phyloP scores from a whole-genome alignment of 495 filamentous ascomycete species.

The Hypoxylon trugodes region DNA sequence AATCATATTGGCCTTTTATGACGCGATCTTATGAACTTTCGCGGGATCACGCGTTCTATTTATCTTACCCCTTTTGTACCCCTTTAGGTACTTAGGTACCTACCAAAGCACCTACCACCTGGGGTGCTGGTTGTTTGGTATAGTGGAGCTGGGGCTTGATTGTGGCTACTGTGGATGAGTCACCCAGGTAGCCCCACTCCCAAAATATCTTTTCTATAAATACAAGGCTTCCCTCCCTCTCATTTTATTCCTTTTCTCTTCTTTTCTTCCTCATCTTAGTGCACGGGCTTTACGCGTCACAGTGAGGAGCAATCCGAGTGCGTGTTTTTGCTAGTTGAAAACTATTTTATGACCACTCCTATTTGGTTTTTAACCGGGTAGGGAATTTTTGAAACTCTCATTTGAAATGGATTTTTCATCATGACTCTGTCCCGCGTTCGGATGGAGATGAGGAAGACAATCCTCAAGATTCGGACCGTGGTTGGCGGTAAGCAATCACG shows the following conservation, averaged over 20 bases:
- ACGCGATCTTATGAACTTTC: background rate
- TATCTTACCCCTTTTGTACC: too few species aligned
- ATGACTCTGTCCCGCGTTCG: conserved; percentile 25
- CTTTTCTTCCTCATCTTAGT: conserved; percentile 38
- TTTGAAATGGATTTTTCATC: conserved; percentile 29
- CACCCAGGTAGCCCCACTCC: conserved; percentile 7
- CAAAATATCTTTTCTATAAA: conserved; percentile 19
- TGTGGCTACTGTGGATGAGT: too few species aligned
- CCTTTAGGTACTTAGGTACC: too few species aligned
- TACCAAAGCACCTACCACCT: too few species aligned
- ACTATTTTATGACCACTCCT: conserved; percentile 47
- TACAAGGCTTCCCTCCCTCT: background rate
- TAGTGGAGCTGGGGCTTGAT: too few species aligned
- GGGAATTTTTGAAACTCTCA: conserved; percentile 46
- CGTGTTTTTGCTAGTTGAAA: conserved; percentile 51
- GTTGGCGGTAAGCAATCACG: too few species aligned
- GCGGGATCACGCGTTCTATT: background rate
- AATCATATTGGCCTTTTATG: background rate
- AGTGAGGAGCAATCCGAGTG: conserved; percentile 43
- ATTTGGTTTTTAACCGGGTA: conserved; percentile 36
- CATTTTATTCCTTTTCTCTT: conserved; percentile 2
- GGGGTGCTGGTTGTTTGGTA: too few species aligned
- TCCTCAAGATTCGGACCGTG: too few species aligned
- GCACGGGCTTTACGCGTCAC: conserved; percentile 41
- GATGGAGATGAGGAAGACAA: conserved; percentile 36